Evolutionary conservation across 805 yeast genomes (phyloP), one percentile per base, ranked within the genome.

Genomic region (Candida dajiaensis): DNA sequence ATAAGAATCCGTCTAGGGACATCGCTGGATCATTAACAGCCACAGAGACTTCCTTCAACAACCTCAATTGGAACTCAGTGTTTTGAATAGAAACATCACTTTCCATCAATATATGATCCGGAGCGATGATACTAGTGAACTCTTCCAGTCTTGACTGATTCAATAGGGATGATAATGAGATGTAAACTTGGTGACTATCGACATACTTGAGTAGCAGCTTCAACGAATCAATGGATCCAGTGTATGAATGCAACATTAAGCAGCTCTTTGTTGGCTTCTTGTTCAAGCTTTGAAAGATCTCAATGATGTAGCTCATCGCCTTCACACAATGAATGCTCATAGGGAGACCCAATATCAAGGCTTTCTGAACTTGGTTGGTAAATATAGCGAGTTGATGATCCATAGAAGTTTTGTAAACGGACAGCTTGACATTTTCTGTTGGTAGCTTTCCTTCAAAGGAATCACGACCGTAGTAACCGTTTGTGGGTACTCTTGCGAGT

Each of bases 271-370:
- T 52, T 33, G 41, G 39, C 18, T 36, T 38, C 37, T 33, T 38
- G n/a, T 51, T 37, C 44, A 47, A 47, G 40, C 46, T 44, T 16
- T 55, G 59, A 5, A 80, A 66, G 1, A 59, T 45, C 15, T 81
- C 84, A 44, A 69, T 78, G 13, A 85, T 59, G 7, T 68, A 58
- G 0, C 89, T 88, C 49, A 85, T 90, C 11, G 85, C 79, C 55
- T 84, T 85, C 6, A 92, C 98, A 55, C 90, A 85, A 59, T 92
- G 99, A 0, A 94, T 50, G 3, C 95, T 87, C 0, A 87, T 77
- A 0, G 87, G 78, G 23, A 77, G 61, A 0, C 59, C 45, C 16
- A 66, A 54, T 22, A 67, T 57, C 10, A 66, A 59, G 0, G 97
- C 96, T 12, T 86, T 47, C 5, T 62, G 57, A 18, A 88, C 58